Percentiles rank a stretch among this genome's conserved stretches.
Evolutionary conservation across 1,284 basidiomycete genomes (phyloP).

Genomic region (Trichosporon sp.): DNA sequence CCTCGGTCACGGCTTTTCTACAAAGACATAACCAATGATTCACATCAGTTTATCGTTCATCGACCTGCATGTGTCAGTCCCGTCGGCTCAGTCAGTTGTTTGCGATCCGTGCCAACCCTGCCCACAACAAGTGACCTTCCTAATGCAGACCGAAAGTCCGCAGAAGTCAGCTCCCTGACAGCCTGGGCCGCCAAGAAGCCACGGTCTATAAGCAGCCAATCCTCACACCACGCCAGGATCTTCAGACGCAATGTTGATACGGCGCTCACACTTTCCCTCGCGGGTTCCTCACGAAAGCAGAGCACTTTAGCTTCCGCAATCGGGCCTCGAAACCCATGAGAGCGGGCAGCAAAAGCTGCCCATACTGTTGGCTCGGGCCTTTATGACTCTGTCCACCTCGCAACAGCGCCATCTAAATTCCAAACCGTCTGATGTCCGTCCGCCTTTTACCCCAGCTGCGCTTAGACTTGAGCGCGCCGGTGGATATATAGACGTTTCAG

Average conservation of each 20-base stretch:
- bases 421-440: conserved; percentile 16
- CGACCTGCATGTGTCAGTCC: conserved; percentile 5
- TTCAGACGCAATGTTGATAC: neutral
- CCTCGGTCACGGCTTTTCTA: neutral
- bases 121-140: neutral
- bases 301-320: conserved; percentile 6
- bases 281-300: conserved; percentile 12
- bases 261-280: conserved; percentile 7
- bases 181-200: neutral
- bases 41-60: neutral
- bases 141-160: neutral
- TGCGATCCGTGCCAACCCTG: conserved; percentile 11
- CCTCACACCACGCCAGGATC: conserved; percentile 4
- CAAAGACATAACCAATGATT: neutral
- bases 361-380: conserved; percentile 16
- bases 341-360: neutral
- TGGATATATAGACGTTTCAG: conserved; percentile 10
- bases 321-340: conserved; percentile 23
- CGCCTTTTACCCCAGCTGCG: conserved; percentile 15
- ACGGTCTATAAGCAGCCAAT: conserved; percentile 1
- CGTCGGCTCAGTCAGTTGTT: conserved; percentile 6
- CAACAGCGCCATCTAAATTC: conserved; percentile 13
- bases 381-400: conserved; percentile 13
- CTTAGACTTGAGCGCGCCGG: conserved; percentile 8
- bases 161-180: neutral